A percentile compares a stretch with the other conserved stretches of the same genome.
phyloP scores from a whole-genome alignment of 768 basidiomycete species.

The Rhizopogon vesiculosus region DNA sequence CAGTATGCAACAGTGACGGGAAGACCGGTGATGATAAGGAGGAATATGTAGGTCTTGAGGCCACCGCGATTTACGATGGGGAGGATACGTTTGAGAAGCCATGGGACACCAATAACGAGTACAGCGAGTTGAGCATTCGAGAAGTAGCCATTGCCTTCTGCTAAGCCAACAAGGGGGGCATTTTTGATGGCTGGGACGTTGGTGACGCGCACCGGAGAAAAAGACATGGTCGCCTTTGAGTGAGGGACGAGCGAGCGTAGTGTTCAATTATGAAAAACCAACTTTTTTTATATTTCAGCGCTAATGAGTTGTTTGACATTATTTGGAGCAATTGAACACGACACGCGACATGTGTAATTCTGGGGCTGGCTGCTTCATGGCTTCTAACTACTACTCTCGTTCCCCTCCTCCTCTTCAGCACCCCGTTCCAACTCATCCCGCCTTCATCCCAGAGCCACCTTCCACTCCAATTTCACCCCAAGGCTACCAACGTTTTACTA shows the following conservation, averaged over 20 bases:
- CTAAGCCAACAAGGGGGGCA: conserved; percentile 75
- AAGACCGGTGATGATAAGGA: conserved; percentile 66
- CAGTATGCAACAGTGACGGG: conserved; percentile 87
- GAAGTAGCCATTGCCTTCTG: conserved; percentile 84
- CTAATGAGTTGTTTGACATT: neutral
- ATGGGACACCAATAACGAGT: conserved; percentile 77
- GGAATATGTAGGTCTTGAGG: conserved; percentile 80
- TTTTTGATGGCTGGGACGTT: conserved; percentile 77
- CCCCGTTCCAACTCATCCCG: conserved; percentile 84
- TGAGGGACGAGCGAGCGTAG: too few relatives aligned
- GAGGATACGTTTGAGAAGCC: conserved; percentile 73
- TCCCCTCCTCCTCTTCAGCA: conserved; percentile 83
- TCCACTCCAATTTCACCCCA: conserved; percentile 68
- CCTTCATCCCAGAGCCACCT: conserved; percentile 80
- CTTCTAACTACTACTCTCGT: conserved; percentile 32
- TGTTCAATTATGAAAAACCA: neutral
- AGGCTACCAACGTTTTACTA: conserved; percentile 69
- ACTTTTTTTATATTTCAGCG: neutral
- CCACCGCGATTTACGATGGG: conserved; percentile 83
- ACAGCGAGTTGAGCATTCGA: conserved; percentile 75
- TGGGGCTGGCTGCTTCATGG: too few relatives aligned
- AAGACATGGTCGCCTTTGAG: conserved; percentile 27
- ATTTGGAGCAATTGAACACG: too few relatives aligned
- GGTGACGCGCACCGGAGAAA: conserved; percentile 55
- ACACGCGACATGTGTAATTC: too few relatives aligned